Evolutionary conservation across 345 rosid genomes (phyloP).

Genomic region (Eutrema heterophyllum): DNA sequence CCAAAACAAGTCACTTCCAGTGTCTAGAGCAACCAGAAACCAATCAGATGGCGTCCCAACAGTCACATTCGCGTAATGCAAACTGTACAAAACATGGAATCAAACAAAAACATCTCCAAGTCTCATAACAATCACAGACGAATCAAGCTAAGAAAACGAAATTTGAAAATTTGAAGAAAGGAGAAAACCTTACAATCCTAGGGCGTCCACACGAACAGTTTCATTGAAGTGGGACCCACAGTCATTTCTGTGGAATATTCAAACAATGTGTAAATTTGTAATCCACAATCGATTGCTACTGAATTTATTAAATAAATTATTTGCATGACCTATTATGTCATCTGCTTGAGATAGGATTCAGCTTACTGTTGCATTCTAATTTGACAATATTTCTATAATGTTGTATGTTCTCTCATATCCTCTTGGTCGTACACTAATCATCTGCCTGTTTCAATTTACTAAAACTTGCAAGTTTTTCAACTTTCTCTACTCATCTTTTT

Average conservation of each 20-base stretch:
- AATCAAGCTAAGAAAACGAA: neutral
- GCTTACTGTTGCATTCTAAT: neutral
- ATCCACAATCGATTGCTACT: neutral
- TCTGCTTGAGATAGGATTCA: constrained; percentile 10
- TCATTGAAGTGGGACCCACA: constrained; percentile 37
- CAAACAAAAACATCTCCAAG: neutral
- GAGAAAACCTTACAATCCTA: constrained; percentile 68
- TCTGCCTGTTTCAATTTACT: neutral
- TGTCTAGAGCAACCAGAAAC: constrained; percentile 84
- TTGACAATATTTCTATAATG: neutral
- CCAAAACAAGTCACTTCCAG: constrained; percentile 96
- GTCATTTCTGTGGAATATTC: neutral
- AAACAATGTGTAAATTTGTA: neutral
- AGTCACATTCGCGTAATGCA: constrained; percentile 78
- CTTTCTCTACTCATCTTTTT: neutral
- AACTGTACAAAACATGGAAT: constrained; percentile 41
- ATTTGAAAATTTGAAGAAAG: neutral
- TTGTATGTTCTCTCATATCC: neutral
- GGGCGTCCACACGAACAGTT: constrained; percentile 38
- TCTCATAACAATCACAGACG: neutral
- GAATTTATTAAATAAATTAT: neutral
- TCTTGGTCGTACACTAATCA: neutral
- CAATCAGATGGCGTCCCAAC: constrained; percentile 70
- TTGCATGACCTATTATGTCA: neutral
- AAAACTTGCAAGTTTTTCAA: neutral